Conservation (phyloP, 2,329 filamentous ascomycete genomes). For the Coniochaeta pulveracea region DNA sequence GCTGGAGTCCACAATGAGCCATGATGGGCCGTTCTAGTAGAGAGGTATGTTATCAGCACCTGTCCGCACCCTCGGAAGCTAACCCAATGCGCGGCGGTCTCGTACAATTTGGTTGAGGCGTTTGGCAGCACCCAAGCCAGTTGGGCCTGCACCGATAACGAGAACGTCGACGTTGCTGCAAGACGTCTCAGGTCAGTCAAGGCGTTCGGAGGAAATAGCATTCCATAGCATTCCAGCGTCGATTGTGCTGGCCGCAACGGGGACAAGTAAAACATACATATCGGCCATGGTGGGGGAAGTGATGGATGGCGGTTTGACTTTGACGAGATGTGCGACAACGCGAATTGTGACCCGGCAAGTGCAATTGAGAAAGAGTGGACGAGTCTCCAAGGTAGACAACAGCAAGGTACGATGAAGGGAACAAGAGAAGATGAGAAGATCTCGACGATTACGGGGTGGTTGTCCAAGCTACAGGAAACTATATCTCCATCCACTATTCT, state of each 20-base stretch:
- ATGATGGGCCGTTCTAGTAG: conserved; percentile 79
- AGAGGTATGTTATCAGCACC: conserved; percentile 12
- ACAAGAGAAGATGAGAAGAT: background rate
- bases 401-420: background rate
- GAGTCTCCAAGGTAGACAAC: too few species aligned
- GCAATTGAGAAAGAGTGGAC: background rate
- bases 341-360: too few species aligned
- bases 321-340: too few species aligned
- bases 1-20: conserved; percentile 89
- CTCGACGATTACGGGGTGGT: background rate
- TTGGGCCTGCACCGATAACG: conserved; percentile 94
- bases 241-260: background rate
- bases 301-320: background rate
- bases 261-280: conserved; percentile 12
- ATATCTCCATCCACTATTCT: conserved; percentile 2
- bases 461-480: background rate
- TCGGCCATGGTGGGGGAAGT: conserved; percentile 15
- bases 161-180: conserved; percentile 86
- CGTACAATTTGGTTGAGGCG: conserved; percentile 90
- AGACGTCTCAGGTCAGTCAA: conserved; percentile 7
- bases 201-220: background rate
- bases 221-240: background rate
- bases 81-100: too few species aligned
- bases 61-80: background rate
- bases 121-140: conserved; percentile 95